Conservation (phyloP, 495 filamentous ascomycete species). For the Lindgomyces ingoldianus region DNA sequence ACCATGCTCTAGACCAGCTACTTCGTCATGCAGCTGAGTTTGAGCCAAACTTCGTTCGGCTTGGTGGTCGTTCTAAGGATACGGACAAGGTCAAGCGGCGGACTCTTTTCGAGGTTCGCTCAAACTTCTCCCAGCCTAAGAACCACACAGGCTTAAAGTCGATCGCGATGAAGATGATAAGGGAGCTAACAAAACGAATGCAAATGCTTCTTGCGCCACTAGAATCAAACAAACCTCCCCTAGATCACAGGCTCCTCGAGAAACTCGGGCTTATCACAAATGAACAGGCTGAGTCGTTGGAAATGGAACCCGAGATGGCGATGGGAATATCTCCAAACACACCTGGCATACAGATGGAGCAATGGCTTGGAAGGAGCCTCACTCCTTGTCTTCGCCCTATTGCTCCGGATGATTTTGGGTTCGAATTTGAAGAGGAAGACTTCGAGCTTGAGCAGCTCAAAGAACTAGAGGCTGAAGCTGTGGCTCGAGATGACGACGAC, state of each 20-base stretch:
- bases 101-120: constrained; percentile 64
- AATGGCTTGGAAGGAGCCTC: constrained; percentile 63
- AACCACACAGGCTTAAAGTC: constrained; percentile 42
- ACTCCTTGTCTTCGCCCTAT: constrained; percentile 47
- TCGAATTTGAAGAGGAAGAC: constrained; percentile 63
- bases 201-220: constrained; percentile 48
- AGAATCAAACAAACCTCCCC: constrained; percentile 41
- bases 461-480: constrained; percentile 64
- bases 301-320: constrained; percentile 53
- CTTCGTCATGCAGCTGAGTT: constrained; percentile 65
- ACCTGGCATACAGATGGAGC: constrained; percentile 52
- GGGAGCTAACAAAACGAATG: constrained; percentile 52
- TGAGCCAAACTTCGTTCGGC: constrained; percentile 68
- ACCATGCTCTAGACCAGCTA: constrained; percentile 89
- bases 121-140: constrained; percentile 17
- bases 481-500: constrained; percentile 54
- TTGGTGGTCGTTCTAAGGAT: constrained; percentile 76
- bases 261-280: constrained; percentile 59
- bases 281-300: constrained; percentile 63
- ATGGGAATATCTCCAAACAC: constrained; percentile 37
- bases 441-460: constrained; percentile 65
- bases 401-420: constrained; percentile 49
- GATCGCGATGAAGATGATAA: constrained; percentile 47
- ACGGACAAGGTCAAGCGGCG: constrained; percentile 62
- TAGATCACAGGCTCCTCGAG: constrained; percentile 53